Conservation (phyloP, 805 yeast species). For the Zygoascus biomembranicola region DNA sequence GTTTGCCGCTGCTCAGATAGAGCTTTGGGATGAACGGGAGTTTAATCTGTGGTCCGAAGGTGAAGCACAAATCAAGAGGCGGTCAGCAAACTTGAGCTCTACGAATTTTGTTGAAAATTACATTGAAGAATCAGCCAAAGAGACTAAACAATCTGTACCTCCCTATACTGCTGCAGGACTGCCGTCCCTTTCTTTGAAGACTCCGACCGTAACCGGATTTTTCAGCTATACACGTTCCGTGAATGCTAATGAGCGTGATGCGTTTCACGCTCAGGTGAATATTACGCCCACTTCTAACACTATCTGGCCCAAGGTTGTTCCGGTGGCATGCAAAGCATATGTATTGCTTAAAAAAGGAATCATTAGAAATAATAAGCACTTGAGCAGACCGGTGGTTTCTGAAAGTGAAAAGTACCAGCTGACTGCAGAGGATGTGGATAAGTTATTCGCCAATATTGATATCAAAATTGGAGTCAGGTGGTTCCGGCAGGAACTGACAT, state of each 20-base stretch:
- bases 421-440: conserved; percentile 11
- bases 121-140: not conserved
- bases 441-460: conserved; percentile 39
- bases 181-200: conserved; percentile 43
- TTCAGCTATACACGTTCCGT: conserved; percentile 37
- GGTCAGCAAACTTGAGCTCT: not conserved
- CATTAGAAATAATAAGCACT: not conserved
- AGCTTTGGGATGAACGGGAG: conserved; percentile 18
- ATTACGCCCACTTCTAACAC: conserved; percentile 67
- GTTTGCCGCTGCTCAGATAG: conserved; percentile 22
- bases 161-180: not conserved
- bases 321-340: conserved; percentile 56
- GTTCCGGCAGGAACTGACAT: conserved; percentile 62
- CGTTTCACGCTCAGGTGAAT: conserved; percentile 40
- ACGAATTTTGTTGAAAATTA: not conserved
- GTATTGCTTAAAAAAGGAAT: conserved; percentile 39
- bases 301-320: conserved; percentile 67
- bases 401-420: not conserved
- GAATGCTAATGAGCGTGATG: conserved; percentile 8
- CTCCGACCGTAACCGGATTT: conserved; percentile 65
- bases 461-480: conserved; percentile 54
- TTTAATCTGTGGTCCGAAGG: conserved; percentile 8
- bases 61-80: not conserved
- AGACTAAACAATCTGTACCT: not conserved
- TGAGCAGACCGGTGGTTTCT: not conserved